These are phyloP conservation scores for Dioscorea alata DNA, from an alignment of 106 monocot genomes.

Conservation along the genomic window DNA sequence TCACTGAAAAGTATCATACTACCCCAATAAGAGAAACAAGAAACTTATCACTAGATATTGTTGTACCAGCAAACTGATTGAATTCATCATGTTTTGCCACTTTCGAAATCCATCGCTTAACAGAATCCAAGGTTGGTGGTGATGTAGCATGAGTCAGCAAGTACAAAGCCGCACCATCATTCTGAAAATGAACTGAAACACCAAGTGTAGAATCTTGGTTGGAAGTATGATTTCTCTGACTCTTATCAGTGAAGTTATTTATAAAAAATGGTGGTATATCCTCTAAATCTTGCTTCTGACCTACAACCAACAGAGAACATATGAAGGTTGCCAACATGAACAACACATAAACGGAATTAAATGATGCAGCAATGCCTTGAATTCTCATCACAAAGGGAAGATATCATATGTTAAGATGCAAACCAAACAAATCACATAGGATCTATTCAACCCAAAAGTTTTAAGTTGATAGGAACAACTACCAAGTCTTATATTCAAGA, in stretches of 20 bases:
- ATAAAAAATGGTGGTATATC: constrained; percentile 42
- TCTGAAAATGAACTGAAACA: constrained; percentile 75
- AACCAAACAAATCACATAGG: too few species aligned
- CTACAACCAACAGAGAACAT: constrained; percentile 17
- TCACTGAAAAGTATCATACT: too few species aligned
- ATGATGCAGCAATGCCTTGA: not conserved
- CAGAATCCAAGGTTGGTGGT: constrained; percentile 55
- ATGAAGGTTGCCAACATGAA: not conserved
- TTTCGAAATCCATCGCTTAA: constrained; percentile 54
- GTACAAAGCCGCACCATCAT: constrained; percentile 85
- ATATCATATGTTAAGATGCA: too few species aligned
- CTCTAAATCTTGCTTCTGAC: constrained; percentile 14
- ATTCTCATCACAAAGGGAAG: not conserved
- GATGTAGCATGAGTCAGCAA: constrained; percentile 58
- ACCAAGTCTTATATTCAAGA: too few species aligned
- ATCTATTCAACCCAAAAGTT: too few species aligned
- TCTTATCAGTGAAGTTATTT: constrained; percentile 16
- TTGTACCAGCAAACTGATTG: constrained; percentile 12
- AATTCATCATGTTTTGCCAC: constrained; percentile 1
- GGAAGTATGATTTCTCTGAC: constrained; percentile 12
- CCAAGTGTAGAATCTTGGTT: constrained; percentile 32
- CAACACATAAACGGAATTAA: not conserved
- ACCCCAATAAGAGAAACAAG: too few species aligned
- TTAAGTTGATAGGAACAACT: too few species aligned
- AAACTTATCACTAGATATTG: too few species aligned